Percentiles rank a stretch among this genome's conserved stretches.
phyloP scores from a whole-genome alignment of 2,329 filamentous ascomycete species.

The Scytalidium lignicola region DNA sequence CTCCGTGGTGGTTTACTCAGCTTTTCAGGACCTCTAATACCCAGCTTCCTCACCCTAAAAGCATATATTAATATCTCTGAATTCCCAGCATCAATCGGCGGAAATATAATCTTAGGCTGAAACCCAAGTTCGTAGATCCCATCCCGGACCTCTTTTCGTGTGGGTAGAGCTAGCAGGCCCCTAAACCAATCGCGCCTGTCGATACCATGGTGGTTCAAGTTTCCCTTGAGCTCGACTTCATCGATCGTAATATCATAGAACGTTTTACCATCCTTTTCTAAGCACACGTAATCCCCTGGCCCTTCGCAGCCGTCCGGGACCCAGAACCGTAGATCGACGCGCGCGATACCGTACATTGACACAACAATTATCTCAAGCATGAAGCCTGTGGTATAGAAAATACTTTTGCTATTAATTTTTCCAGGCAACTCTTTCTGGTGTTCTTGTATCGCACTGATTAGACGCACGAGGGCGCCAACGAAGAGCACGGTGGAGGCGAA shows the following conservation, averaged over 20 bases:
- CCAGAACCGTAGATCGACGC: constrained; percentile 72
- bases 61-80: constrained; percentile 10
- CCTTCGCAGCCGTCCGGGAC: constrained; percentile 63
- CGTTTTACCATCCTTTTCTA: constrained; percentile 2
- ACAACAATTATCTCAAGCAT: constrained; percentile 68
- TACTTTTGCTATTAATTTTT: constrained; percentile 51
- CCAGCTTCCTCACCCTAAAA: constrained; percentile 6
- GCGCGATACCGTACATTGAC: constrained; percentile 57
- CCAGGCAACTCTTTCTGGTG: constrained; percentile 5
- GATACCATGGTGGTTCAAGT: constrained; percentile 1
- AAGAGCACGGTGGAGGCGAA: constrained; percentile 53
- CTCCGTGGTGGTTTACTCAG: neutral
- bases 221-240: constrained; percentile 10
- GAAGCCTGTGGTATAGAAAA: constrained; percentile 78
- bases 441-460: constrained; percentile 52
- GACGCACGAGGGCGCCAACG: constrained; percentile 51
- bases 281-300: constrained; percentile 38
- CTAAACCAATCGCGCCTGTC: neutral
- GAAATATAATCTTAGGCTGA: constrained; percentile 5
- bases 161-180: neutral
- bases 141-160: constrained; percentile 6
- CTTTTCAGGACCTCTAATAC: neutral
- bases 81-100: constrained; percentile 10
- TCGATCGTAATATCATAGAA: constrained; percentile 2
- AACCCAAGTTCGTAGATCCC: constrained; percentile 7